Evolutionary conservation across 257 asterid genomes (phyloP), one percentile per base, ranked within the genome.

Genomic region (Leptodermis oblonga): DNA sequence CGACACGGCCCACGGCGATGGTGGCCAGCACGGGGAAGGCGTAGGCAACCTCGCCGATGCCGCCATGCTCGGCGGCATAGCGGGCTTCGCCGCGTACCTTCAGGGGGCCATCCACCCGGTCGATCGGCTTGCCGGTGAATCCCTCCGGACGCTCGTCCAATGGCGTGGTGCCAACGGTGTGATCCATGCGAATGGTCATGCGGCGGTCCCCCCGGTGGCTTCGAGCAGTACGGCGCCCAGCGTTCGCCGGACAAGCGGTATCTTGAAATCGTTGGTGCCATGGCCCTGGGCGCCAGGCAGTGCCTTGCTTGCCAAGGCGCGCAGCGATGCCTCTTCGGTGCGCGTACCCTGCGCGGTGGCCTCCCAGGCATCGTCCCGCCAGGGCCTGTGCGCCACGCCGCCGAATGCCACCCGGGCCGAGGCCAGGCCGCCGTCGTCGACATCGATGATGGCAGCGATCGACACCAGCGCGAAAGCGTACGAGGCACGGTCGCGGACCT

Each of bases 401-500:
- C 52, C 52, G 52, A 45, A 17, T 8, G 52, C 52, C 11, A 45
- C 17, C 52, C 52, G 52, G 52, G 8, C 52, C 11, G n/a, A n/a
- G n/a, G n/a, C n/a, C n/a, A n/a, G n/a, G n/a, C n/a, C n/a, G n/a
- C n/a, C n/a, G n/a, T 45, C 52, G 52, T 8, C 52, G 52, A 45
- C 52, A 17, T 45, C 52, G 52, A 45, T 8, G 52, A 17, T 17
- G 11, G 52, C 52, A 17, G 52, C 52, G 52, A 45, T 17, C 52
- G 52, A 45, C 52, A 45, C 52, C 52, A 45, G 52, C 52, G 52
- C 52, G 52, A 45, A 45, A 8, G 52, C 52, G 52, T 45, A 45
- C 52, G 52, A 45, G 52, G 52, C 52, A 17, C 52, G 52, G 52
- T 45, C 52, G 52, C 52, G 52, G 52, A 45, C 52, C 52, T 45